Base-by-base conservation (phyloP, 768 basidiomycete genomes). In the Suillus hirtellus region DNA sequence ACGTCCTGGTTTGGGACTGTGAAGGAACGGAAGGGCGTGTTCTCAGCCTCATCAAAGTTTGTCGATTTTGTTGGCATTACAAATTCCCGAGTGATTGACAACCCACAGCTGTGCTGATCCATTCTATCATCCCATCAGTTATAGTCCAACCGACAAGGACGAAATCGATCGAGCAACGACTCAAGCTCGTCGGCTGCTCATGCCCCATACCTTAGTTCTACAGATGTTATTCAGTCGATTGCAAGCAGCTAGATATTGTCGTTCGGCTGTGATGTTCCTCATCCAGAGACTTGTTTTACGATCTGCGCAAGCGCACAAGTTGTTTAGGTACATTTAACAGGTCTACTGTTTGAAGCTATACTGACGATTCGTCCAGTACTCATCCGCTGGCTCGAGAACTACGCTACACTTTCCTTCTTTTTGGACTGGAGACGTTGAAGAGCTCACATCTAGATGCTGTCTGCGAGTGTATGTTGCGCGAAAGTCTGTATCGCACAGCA, bases 381-480 rank as follows among this genome's bases (percentile, higher is more conserved):
- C 96, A 99, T 74, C 86, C 96, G 0, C 82, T 99, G 40, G 90
- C 96, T 35, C 87, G 96, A 47, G 95, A 99, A 78, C 82, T 89
- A 1, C 86, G 95, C 17, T 96, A 96, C 73, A 89, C 93, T 0
- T 88, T 99, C 73, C 80, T 99, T 19, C 78, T 96, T 3, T 96
- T 99, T 71, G 96, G 93, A 0, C 95, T 99, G 70, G 94, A 97
- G 74, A 86, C 93, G 3, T 76, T 99, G 42, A 91, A 91, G 69
- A 94, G 94, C 68, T 96, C 93, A 12, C 84, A 88, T 66, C 79
- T 97, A 66, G 96, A 99, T 72, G 80, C 86, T 0, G 86, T 86
- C 64, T 90, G 92, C 61, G 96, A 99, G 75, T 82, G 87, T 67
- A 70, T 82, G 24, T 76, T 95, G 38, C 85, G 97, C 47, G 86